Conservation (phyloP, 495 filamentous ascomycete genomes). For the Aspergillus sparsus region DNA sequence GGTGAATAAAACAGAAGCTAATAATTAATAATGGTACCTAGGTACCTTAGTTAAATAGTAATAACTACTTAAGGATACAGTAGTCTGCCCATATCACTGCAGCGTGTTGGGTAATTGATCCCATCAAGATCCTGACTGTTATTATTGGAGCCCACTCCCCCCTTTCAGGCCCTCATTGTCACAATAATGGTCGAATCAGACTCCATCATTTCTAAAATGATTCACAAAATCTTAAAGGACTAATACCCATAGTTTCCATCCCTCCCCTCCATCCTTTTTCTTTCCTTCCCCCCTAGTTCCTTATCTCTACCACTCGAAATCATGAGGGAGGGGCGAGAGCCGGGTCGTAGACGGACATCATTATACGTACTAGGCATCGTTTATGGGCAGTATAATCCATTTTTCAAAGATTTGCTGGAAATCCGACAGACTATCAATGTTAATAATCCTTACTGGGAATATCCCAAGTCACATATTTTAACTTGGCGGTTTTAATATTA, state of each 20-base stretch:
- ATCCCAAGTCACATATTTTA: background rate
- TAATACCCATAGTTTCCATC: constrained; percentile 3
- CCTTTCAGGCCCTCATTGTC: constrained; percentile 13
- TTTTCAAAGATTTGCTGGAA: too few species aligned
- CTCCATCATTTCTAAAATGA: constrained; percentile 10
- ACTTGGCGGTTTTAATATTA: background rate
- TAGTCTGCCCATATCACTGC: background rate
- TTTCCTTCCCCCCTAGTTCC: constrained; percentile 1
- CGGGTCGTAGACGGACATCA: too few species aligned
- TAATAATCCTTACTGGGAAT: background rate
- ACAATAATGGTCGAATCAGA: constrained; percentile 17
- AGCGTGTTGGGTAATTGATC: constrained; percentile 3
- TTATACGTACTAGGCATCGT: too few species aligned
- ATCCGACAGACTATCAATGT: background rate
- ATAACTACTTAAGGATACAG: background rate
- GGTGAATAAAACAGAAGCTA: too few species aligned
- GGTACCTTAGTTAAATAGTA: too few species aligned
- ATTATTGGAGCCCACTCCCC: constrained; percentile 19
- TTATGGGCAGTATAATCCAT: too few species aligned
- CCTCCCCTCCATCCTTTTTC: constrained; percentile 1
- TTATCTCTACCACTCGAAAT: background rate
- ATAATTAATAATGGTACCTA: too few species aligned
- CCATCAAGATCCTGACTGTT: constrained; percentile 9
- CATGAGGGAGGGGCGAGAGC: too few species aligned
- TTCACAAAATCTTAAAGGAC: constrained; percentile 2